Base-by-base conservation (phyloP, 1,284 basidiomycete genomes). In the Microstroma glucosiphilum region DNA sequence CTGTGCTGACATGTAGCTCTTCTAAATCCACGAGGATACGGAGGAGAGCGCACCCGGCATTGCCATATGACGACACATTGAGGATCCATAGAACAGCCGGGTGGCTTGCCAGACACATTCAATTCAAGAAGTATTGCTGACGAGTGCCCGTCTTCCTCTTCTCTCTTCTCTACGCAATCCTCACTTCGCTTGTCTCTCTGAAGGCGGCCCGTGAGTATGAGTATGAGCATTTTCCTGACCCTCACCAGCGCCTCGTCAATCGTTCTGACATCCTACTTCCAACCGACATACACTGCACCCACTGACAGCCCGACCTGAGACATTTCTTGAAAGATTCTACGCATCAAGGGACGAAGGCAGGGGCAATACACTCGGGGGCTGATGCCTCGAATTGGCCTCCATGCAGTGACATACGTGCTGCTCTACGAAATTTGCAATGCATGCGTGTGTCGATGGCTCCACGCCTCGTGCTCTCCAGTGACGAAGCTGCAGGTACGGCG, bases 261-360 rank as follows among this genome's bases (percentile, higher is more conserved):
- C 83, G 88, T 43, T 75, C 89, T 55, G 80, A 89, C 63, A 79
- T 84, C 63, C 78, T n/a, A n/a, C n/a, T n/a, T 80, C 4, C 81
- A 82, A 56, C 55, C 25, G 48, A 80, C 82, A 53, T 81, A 84
- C 63, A 84, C 30, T 37, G 4, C 85, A 7, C 30, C 57, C 42
- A 42, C 60, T 56, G 40, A 65, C 82, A 82, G 70, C 76, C 59
- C 65, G 65, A 62, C 78, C 78, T 2, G 84, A 84, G 71, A 85
- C 87, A 19, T 92, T 92, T 80, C 82, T 92, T 83, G 85, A 91
- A 80, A 89, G 87, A 82, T 92, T 92, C 80, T 88, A 88, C 64
- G 88, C 89, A 25, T 69, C 71, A 43, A 69, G 73, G 69, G 77
- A 79, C 67, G 73, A 76, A 60, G 75, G 75, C 42, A 71, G 75